Conservation (phyloP, 2,329 filamentous ascomycete genomes). For the Pseudogymnoascus sp. region DNA sequence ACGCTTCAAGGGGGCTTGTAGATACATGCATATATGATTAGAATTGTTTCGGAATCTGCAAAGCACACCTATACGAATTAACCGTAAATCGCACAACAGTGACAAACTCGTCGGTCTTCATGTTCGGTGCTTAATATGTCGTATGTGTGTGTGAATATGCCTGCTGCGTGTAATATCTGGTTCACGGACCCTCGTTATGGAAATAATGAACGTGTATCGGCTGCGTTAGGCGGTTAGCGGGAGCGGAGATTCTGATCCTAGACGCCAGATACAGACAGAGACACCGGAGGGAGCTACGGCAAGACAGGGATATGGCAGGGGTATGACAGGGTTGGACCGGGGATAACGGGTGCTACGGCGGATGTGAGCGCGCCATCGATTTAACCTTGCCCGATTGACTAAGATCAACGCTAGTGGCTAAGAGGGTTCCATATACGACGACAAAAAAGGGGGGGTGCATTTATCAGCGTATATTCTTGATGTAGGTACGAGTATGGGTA, state of each 20-base stretch:
- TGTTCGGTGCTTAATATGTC: not conserved
- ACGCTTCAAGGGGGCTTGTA: constrained; percentile 1
- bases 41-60: not conserved
- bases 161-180: not conserved
- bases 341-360: not conserved
- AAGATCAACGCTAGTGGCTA: not conserved
- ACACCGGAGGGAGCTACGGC: not conserved
- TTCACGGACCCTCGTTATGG: not conserved
- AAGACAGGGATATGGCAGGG: not conserved
- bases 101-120: not conserved
- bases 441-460: not conserved
- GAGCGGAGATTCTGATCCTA: no score
- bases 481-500: not conserved
- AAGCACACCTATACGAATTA: not conserved
- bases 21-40: not conserved
- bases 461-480: not conserved
- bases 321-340: not conserved
- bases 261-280: not conserved
- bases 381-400: not conserved
- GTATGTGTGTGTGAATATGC: not conserved
- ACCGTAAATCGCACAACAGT: not conserved
- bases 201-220: not conserved
- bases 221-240: not conserved
- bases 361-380: not conserved
- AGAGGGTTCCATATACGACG: not conserved